Evolutionary conservation across 163 green algal species (phyloP).

Genomic region (Chlamydomonas reinhardtii): DNA sequence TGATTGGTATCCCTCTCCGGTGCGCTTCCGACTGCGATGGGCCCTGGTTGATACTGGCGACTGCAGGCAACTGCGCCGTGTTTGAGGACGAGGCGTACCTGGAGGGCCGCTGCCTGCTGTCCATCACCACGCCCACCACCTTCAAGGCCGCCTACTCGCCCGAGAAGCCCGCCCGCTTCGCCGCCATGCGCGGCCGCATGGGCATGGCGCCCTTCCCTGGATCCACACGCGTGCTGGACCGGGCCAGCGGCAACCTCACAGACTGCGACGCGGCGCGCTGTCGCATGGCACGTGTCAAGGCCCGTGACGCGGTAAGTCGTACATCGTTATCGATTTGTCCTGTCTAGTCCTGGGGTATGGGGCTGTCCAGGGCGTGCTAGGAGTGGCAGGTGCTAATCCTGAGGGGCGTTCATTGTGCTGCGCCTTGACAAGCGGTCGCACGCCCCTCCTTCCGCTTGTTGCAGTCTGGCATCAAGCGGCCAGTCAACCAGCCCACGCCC

Average conservation of each 20-base stretch:
- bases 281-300: neutral
- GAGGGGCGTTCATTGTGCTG: too few relatives aligned
- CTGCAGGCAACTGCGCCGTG: slow-evolving; percentile 21
- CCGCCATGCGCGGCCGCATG: slow-evolving; percentile 34
- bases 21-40: too few relatives aligned
- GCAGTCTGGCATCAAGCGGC: slow-evolving; percentile 9
- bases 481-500: slow-evolving; percentile 23
- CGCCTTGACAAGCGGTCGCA: too few relatives aligned
- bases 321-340: too few relatives aligned
- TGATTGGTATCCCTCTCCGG: too few relatives aligned
- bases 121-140: slow-evolving; percentile 10
- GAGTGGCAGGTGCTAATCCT: too few relatives aligned
- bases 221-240: slow-evolving; percentile 29
- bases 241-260: neutral
- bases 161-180: neutral
- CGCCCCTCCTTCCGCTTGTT: too few relatives aligned
- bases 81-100: slow-evolving; percentile 29
- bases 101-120: slow-evolving; percentile 36
- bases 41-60: too few relatives aligned
- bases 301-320: neutral
- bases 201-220: slow-evolving; percentile 23
- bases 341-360: too few relatives aligned
- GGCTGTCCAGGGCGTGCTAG: too few relatives aligned
- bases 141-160: slow-evolving; percentile 31
- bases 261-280: neutral